Evolutionary conservation across 441 rosid genomes (phyloP), one percentile per base, ranked within the genome.

Genomic region (Euphorbia corollata): DNA sequence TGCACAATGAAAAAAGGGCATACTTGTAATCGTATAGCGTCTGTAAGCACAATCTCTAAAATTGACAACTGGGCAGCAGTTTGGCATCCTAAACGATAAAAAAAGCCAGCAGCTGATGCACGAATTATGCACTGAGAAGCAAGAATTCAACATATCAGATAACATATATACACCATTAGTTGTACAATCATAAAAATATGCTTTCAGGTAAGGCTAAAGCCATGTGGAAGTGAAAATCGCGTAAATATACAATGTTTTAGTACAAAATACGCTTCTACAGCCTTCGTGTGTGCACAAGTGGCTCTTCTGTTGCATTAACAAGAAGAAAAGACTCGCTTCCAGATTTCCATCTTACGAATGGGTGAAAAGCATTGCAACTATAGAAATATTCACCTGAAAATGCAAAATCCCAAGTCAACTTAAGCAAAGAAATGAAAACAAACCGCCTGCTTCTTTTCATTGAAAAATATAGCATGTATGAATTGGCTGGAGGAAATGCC

Each of bases 1-100:
- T 30, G 59, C 47, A 63, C 32, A 20, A 66, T 61, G 58, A 65
- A 30, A 72, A 77, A n/a, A n/a, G 20, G 67, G 71, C 77, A 73
- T 75, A 94, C 99, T 92, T 87, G 93, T 79, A 94, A 81, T 63
- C 79, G 78, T 68, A 84, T 75, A 76, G 97, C 94, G 83, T 89
- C 96, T 15, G 97, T 85, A 57, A 91, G 89, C 77, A 75, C 73
- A 38, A 69, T 74, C 47, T 64, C 77, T 58, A 77, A 77, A 77
- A 75, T 76, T 81, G 80, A 83, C 73, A 84, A 65, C 50, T 77
- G 73, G 75, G 75, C 63, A 71, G 80, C 71, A 76, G 77, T 65
- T 45, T 65, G 81, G 74, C 77, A 69, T 65, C 59, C 81, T 5
- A 62, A 43, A 54, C 81, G 67, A 78, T 75, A 83, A 69, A 72